Evolutionary conservation across 441 rosid species (phyloP).

Genomic region (Omphalea diandra): DNA sequence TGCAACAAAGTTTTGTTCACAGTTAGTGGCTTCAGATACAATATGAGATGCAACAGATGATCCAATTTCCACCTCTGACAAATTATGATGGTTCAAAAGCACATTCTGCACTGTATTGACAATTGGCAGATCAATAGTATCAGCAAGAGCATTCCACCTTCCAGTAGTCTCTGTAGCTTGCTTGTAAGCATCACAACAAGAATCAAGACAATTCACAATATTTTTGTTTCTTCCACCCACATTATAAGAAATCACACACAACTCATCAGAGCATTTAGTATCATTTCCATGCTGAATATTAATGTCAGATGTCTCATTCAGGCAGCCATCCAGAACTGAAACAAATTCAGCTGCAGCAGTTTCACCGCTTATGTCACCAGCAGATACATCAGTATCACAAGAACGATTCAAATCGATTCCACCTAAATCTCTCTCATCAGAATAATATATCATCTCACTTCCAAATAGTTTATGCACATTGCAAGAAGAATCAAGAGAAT

Average conservation of each 20-base stretch:
- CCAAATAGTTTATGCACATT: conserved; percentile 10
- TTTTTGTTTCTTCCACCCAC: conserved; percentile 18
- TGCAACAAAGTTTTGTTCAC: conserved; percentile 2
- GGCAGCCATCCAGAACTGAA: conserved; percentile 26
- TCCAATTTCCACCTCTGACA: conserved; percentile 13
- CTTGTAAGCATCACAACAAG: conserved; percentile 14
- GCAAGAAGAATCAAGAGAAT: conserved; percentile 17
- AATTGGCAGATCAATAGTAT: neutral
- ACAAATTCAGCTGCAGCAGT: conserved; percentile 30
- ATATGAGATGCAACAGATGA: neutral
- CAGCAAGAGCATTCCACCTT: conserved; percentile 12
- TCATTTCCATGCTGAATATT: conserved; percentile 1
- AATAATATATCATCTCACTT: conserved; percentile 29
- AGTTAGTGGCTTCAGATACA: conserved; percentile 14
- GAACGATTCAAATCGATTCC: conserved; percentile 34
- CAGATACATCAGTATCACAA: conserved; percentile 23
- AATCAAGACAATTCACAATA: conserved; percentile 12
- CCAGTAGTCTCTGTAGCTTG: conserved; percentile 16
- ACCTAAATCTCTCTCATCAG: conserved; percentile 23
- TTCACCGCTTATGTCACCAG: conserved; percentile 24
- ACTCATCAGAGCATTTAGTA: conserved; percentile 9
- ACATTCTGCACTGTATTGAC: neutral
- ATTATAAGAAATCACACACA: conserved; percentile 11
- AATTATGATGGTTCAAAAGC: conserved; percentile 11
- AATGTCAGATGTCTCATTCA: conserved; percentile 29